Base-by-base conservation (phyloP, 257 asterid species). In the Gentiana straminea region DNA sequence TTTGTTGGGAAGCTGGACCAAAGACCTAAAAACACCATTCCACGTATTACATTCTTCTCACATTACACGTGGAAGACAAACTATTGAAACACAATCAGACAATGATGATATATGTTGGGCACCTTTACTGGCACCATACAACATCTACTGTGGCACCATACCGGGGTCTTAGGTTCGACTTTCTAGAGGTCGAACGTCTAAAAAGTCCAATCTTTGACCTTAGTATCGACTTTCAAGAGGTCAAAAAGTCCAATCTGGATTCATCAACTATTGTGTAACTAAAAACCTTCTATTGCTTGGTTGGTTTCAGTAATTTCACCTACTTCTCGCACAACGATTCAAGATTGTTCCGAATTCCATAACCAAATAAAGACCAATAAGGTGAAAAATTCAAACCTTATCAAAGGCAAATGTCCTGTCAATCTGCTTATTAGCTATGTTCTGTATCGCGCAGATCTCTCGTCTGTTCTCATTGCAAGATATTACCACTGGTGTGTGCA, bases 1-100 rank as follows among this genome's bases (percentile, higher is more conserved):
- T 62, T 73, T 79, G 84, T 70, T 65, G 65, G 4, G 75, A 65
- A 2, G 63, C 38, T 2, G 84, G 84, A 59, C 82, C 79, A 70
- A 75, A 77, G 51, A 79, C 91, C 91, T 79, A 64, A 46, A 24
- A 5, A 69, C 58, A 74, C 49, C 61, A 57, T 44, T 24, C 24
- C 24, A 24, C 24, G 24, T 24, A 50, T 33, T 15, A 54, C 33
- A 41, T 45, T 51, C 8, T 45, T 38, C 52, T 50, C 32, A 49
- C 34, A 38, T 39, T 24, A 24, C 24, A 24, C 24, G 24, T 24
- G 24, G 24, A 24, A 24, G 24, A 24, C 24, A 24, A 24, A 24
- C 24, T 24, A 24, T 24, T 24, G 24, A 24, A 24, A 24, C 24
- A 24, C 24, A 24, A 24, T 24, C 24, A 24, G 24, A 24, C 24